Evolutionary conservation across 495 filamentous ascomycete genomes (phyloP), one percentile per base, ranked within the genome.

Genomic region (Xylaria cubensis): DNA sequence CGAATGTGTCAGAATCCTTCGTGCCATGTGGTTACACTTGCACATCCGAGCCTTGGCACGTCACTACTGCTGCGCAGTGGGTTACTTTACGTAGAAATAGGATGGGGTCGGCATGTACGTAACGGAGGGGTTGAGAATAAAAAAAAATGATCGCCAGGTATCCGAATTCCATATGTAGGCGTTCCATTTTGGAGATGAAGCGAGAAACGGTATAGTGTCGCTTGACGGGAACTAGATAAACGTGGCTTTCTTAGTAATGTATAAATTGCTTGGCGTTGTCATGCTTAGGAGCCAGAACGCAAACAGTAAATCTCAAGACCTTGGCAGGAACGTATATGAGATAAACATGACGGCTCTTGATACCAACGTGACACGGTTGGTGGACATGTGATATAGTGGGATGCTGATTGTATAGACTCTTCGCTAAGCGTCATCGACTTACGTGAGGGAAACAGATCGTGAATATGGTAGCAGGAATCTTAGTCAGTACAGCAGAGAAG

Each of bases 1-100:
- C 34, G 36, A 51, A 51, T 41, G 65, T 67, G 50, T 42, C 48
- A 67, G 53, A 69, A 48, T 61, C 67, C 67, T 69, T 46, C 41
- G 63, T 65, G 41, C 63, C 63, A 65, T 65, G 63, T 65, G 63
- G 63, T 65, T 65, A 21, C 63, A 65, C 39, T 56, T 55, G 50
- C 48, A 34, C 41, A 24, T 8, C 39, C 9, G 53, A 69, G 39
- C 26, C 51, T 69, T 69, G 53, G 65, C 65, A 29, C 32, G 36
- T 32, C 17, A 13, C 5, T 51, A n/a, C 29, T 39, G 17, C 46
- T 67, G 9, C 17, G 5, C 21, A 17, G 39, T 65, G 63, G 62
- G 62, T 64, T 48, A 64, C 62, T 64, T 64, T 64, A 17, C n/a
- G 61, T 24, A 32, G 36, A 63, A 39, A 63, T 44, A 56, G 4